These are phyloP conservation scores for Xylaria multiplex DNA, from an alignment of 2,329 filamentous ascomycete genomes.

Conservation along the genomic window DNA sequence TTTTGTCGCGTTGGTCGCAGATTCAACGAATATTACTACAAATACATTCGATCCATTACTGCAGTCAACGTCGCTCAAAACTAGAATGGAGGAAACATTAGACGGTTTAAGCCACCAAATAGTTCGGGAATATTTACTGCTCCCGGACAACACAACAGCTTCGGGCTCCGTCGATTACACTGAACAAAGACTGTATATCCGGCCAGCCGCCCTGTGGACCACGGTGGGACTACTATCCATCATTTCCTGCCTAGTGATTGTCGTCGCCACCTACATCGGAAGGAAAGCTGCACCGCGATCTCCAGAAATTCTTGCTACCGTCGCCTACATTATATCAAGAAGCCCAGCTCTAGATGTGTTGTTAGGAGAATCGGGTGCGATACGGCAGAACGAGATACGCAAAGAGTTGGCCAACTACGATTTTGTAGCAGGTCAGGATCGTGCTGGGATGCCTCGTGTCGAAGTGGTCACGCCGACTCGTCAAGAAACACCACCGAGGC, in stretches of 20 bases:
- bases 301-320: conserved; percentile 1
- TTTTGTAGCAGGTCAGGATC: conserved; percentile 4
- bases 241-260: neutral
- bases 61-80: neutral
- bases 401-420: conserved; percentile 1
- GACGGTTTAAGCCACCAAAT: conserved; percentile 9
- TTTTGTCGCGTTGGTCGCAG: neutral
- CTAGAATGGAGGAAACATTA: neutral
- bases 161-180: conserved; percentile 4
- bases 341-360: neutral
- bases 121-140: conserved; percentile 4
- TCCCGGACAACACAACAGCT: neutral
- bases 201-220: neutral
- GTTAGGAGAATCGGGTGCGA: neutral
- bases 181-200: conserved; percentile 10
- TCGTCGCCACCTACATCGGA: neutral
- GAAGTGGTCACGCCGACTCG: neutral
- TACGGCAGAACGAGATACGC: neutral
- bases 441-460: neutral
- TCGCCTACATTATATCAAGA: conserved; percentile 5
- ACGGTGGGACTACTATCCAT: conserved; percentile 2
- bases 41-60: neutral
- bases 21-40: neutral
- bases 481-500: neutral
- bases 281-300: conserved; percentile 2